phyloP scores from a whole-genome alignment of 2,329 filamentous ascomycete species.

The Calonectria pauciramosa region DNA sequence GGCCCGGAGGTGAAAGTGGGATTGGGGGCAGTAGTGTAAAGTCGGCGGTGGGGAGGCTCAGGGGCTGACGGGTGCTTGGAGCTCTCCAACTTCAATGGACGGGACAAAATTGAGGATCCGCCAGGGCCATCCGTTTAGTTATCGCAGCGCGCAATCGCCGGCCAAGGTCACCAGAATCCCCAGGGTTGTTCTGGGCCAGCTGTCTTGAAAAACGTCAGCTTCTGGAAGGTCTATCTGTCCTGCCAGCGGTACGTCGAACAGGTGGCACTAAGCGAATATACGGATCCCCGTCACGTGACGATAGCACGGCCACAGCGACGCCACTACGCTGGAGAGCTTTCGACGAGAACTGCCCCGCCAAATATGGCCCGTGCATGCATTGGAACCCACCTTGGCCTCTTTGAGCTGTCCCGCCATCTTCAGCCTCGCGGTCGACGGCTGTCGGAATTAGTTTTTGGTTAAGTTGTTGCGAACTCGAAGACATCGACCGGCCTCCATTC shows the following conservation, averaged over 20 bases:
- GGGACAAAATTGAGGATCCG: conserved; percentile 40
- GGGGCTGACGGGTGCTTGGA: conserved; percentile 42
- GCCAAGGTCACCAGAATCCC: conserved; percentile 47
- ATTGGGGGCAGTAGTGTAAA: conserved; percentile 44
- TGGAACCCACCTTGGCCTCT: conserved; percentile 22
- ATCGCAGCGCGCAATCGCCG: conserved; percentile 46
- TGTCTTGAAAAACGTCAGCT: conserved; percentile 48
- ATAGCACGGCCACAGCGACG: conserved; percentile 28
- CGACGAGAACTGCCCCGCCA: conserved; percentile 41
- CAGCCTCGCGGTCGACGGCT: conserved; percentile 40
- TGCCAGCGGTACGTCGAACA: conserved; percentile 52
- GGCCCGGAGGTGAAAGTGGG: conserved; percentile 38
- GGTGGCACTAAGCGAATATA: conserved; percentile 55
- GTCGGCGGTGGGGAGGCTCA: conserved; percentile 52
- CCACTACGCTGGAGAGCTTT: conserved; percentile 1
- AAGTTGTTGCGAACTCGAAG: conserved; percentile 14
- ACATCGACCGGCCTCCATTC: conserved; percentile 14
- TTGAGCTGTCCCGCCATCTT: conserved; percentile 39
- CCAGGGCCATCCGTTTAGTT: conserved; percentile 48
- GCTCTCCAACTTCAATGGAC: conserved; percentile 42
- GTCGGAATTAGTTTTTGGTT: conserved; percentile 18
- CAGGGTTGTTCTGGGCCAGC: conserved; percentile 46
- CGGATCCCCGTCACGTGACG: conserved; percentile 49
- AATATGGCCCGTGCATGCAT: conserved; percentile 34
- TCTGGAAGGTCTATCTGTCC: conserved; percentile 57